These are phyloP conservation scores for Fusarium multiceps DNA, from an alignment of 2,329 filamentous ascomycete genomes.

Conservation along the genomic window DNA sequence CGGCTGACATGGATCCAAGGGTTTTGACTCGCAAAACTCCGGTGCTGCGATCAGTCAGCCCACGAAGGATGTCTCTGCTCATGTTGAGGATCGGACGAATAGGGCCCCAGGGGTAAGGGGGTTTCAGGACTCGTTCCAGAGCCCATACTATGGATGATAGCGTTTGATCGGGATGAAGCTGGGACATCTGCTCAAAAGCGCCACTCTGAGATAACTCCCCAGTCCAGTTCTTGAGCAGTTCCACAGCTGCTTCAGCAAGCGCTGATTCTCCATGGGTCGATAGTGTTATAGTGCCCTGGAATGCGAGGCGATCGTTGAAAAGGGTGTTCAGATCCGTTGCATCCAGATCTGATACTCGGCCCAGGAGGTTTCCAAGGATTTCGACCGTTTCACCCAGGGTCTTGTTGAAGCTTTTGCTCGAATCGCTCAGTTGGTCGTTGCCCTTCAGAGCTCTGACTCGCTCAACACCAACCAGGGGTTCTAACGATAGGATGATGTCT, in stretches of 20 bases:
- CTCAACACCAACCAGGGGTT: slow-evolving; percentile 79
- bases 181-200: slow-evolving; percentile 55
- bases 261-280: slow-evolving; percentile 84
- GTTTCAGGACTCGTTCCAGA: slow-evolving; percentile 51
- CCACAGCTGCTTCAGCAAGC: slow-evolving; percentile 82
- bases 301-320: slow-evolving; percentile 74
- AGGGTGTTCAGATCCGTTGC: slow-evolving; percentile 75
- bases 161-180: slow-evolving; percentile 55
- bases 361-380: slow-evolving; percentile 78
- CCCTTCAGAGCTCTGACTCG: slow-evolving; percentile 70
- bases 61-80: slow-evolving; percentile 66
- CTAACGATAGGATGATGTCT: slow-evolving; percentile 76
- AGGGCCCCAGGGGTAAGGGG: slow-evolving; percentile 64
- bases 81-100: slow-evolving; percentile 68
- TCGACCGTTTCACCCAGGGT: slow-evolving; percentile 68
- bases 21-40: slow-evolving; percentile 66
- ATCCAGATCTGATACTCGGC: slow-evolving; percentile 81
- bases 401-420: slow-evolving; percentile 77
- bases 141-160: slow-evolving; percentile 58
- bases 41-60: slow-evolving; percentile 65
- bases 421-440: slow-evolving; percentile 53
- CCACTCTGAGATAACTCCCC: slow-evolving; percentile 65
- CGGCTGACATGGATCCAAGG: slow-evolving; percentile 70
- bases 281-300: slow-evolving; percentile 79
- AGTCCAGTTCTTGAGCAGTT: slow-evolving; percentile 85